phyloP scores from a whole-genome alignment of 768 basidiomycete species.

The Termitomyces sp. region DNA sequence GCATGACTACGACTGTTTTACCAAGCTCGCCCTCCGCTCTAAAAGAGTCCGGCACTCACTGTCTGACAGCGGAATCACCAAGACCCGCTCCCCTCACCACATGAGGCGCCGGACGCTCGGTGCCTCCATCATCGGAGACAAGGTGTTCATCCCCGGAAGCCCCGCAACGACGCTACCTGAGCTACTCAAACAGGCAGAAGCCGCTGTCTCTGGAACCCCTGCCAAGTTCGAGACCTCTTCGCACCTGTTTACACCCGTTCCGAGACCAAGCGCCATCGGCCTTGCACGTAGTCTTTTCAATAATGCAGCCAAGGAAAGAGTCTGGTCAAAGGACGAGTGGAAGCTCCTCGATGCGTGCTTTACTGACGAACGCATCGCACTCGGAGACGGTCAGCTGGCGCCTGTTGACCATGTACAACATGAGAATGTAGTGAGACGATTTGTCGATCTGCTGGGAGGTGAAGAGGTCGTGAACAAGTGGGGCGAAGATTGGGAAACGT shows the following conservation, averaged over 20 bases:
- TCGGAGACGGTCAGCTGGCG: conserved; percentile 41
- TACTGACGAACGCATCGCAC: conserved; percentile 61
- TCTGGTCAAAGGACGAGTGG: conserved; percentile 80
- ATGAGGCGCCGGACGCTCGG: conserved; percentile 15
- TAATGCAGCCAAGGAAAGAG: conserved; percentile 17
- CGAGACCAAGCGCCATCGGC: background rate
- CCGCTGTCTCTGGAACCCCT: conserved; percentile 33
- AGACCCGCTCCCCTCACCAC: conserved; percentile 17
- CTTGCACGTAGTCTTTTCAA: conserved; percentile 1
- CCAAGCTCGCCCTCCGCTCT: conserved; percentile 33
- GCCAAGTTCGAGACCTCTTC: background rate
- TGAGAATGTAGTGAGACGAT: conserved; percentile 60
- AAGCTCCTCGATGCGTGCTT: conserved; percentile 77
- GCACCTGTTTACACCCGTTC: conserved; percentile 1
- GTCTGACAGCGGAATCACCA: conserved; percentile 29
- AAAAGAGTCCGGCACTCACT: conserved; percentile 17
- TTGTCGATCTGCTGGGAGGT: conserved; percentile 49
- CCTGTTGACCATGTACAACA: conserved; percentile 50
- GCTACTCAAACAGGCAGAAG: conserved; percentile 58
- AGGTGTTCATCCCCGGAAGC: conserved; percentile 53
- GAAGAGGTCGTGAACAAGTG: conserved; percentile 32
- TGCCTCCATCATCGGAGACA: conserved; percentile 44
- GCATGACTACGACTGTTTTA: conserved; percentile 87
- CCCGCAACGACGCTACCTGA: conserved; percentile 52
- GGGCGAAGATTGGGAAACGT: conserved; percentile 60